These are phyloP conservation scores for Senna tora DNA, from an alignment of 306 rosid species.

Conservation along the genomic window DNA sequence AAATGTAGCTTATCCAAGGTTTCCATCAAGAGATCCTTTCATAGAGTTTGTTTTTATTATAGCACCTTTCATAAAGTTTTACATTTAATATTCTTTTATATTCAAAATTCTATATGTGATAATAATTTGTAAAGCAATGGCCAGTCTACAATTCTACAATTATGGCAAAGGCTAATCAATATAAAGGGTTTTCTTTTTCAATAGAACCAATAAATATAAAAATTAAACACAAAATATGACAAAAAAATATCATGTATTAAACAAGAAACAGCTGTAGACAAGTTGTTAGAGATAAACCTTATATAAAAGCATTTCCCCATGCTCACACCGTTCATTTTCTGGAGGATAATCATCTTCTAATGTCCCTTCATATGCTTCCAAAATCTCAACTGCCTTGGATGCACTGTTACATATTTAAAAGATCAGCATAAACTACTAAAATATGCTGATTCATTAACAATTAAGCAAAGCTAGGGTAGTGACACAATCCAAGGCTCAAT, in stretches of 20 bases:
- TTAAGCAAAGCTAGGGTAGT: conserved; percentile 11
- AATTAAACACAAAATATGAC: conserved; percentile 18
- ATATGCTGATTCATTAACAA: conserved; percentile 25
- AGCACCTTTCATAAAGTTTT: neutral
- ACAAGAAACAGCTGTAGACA: conserved; percentile 32
- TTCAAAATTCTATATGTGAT: neutral
- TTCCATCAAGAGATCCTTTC: neutral
- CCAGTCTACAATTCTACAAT: neutral
- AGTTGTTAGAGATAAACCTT: conserved; percentile 60
- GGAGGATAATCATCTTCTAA: conserved; percentile 96
- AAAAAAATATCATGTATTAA: conserved; percentile 6
- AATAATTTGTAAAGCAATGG: neutral
- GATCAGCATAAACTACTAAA: conserved; percentile 27
- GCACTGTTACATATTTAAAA: conserved; percentile 54
- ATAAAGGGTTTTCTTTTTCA: neutral
- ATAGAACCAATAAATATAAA: neutral
- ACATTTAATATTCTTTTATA: neutral
- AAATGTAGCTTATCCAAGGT: neutral
- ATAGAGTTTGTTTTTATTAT: too few species aligned
- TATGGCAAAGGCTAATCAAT: conserved; percentile 15
- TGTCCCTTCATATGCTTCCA: conserved; percentile 98
- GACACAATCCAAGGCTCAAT: neutral
- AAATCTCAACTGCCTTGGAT: conserved; percentile 87
- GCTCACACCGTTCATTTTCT: conserved; percentile 87
- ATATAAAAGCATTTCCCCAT: conserved; percentile 93